phyloP scores from a whole-genome alignment of 2,329 filamentous ascomycete genomes.

The Colletotrichum phormii region DNA sequence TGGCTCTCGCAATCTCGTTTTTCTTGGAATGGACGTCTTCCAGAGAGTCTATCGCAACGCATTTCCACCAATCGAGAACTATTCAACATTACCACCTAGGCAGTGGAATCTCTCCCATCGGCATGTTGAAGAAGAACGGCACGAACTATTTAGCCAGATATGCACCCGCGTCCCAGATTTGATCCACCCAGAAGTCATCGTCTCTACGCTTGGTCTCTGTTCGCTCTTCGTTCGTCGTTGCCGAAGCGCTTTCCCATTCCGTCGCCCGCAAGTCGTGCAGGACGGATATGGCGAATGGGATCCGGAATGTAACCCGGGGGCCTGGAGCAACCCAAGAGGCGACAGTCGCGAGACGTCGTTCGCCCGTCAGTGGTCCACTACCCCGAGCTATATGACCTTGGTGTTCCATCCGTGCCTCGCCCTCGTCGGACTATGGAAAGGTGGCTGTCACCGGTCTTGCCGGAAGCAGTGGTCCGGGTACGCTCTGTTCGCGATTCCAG shows the following conservation, averaged over 20 bases:
- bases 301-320: slow-evolving; percentile 1
- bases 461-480: slow-evolving; percentile 14
- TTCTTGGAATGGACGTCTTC: not conserved
- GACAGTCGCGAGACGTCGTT: not conserved
- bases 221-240: not conserved
- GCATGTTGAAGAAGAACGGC: not conserved
- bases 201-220: not conserved
- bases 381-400: not conserved
- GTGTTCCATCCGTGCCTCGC: slow-evolving; percentile 14
- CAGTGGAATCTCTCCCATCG: not conserved
- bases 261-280: not conserved
- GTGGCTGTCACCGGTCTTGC: slow-evolving; percentile 6
- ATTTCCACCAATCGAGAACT: not conserved
- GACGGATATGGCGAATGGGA: not conserved
- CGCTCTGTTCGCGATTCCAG: slow-evolving; percentile 6
- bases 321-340: slow-evolving; percentile 7
- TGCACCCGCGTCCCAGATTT: not conserved
- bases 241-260: not conserved
- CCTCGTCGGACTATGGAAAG: not conserved
- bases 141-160: not conserved
- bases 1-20: not conserved
- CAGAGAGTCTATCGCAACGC: not conserved
- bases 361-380: slow-evolving; percentile 3
- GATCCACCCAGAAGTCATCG: not conserved
- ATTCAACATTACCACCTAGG: not conserved